A percentile compares a stretch with the other conserved stretches of the same genome.
phyloP scores from a whole-genome alignment of 257 asterid genomes.

The Gentiana dahurica region DNA sequence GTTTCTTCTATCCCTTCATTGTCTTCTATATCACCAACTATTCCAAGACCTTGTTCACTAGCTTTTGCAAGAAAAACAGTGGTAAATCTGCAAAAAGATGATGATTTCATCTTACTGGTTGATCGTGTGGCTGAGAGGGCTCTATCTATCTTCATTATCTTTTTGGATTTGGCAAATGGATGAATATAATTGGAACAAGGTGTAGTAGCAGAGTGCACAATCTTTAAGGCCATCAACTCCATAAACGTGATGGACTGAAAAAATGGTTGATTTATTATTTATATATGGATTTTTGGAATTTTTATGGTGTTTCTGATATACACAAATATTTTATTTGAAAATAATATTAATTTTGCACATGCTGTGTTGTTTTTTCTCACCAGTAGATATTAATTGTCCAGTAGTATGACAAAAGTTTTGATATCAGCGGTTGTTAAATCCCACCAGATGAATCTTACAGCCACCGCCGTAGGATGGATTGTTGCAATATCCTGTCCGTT shows the following conservation, averaged over 20 bases:
- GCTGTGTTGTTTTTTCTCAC: too few relatives aligned
- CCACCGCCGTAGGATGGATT: not conserved
- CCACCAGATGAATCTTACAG: not conserved
- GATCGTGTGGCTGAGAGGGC: conserved; percentile 22
- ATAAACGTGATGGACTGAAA: not conserved
- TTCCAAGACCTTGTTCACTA: conserved; percentile 24
- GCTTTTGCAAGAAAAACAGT: conserved; percentile 23
- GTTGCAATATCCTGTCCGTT: not conserved
- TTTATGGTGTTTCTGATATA: too few relatives aligned
- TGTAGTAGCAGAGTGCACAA: conserved; percentile 39
- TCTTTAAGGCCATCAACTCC: conserved; percentile 37
- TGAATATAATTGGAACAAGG: conserved; percentile 33
- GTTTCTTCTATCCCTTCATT: conserved; percentile 11
- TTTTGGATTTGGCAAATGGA: conserved; percentile 13
- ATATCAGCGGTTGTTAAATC: not conserved
- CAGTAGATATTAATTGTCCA: too few relatives aligned
- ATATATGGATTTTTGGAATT: not conserved
- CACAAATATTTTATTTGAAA: too few relatives aligned
- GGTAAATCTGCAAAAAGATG: conserved; percentile 17
- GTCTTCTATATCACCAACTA: conserved; percentile 13
- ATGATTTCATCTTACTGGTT: conserved; percentile 13
- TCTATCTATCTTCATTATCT: conserved; percentile 26
- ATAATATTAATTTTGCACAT: too few relatives aligned
- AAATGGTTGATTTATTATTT: not conserved
- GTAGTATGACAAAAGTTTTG: too few relatives aligned